Evolutionary conservation across 495 filamentous ascomycete species (phyloP).

Genomic region (Friedmanniomyces simplex): DNA sequence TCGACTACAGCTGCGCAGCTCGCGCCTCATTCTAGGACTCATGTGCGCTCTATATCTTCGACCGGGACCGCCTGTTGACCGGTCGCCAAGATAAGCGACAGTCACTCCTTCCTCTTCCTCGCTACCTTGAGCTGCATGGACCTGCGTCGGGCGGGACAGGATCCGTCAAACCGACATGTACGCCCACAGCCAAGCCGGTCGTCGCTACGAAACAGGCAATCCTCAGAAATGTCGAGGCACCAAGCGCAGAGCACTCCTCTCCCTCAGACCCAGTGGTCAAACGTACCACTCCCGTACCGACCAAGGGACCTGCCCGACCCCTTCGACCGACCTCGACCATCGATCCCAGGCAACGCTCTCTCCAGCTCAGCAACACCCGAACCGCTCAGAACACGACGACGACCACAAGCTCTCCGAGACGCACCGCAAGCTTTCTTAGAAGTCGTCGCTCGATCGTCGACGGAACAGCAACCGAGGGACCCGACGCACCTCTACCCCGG

Average conservation of each 20-base stretch:
- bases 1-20: not conserved
- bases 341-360: not conserved
- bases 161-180: not conserved
- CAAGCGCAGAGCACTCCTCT: constrained; percentile 10
- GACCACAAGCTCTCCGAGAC: not conserved
- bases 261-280: constrained; percentile 15
- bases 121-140: constrained; percentile 6
- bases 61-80: not conserved
- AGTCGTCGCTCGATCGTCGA: not conserved
- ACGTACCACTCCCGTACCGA: constrained; percentile 10
- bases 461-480: not conserved
- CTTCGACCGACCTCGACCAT: not conserved
- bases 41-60: not conserved
- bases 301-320: constrained; percentile 5
- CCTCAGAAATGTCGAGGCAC: not conserved
- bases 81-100: not conserved
- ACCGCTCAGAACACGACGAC: not conserved
- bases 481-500: constrained; percentile 4
- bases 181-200: not conserved
- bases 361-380: not conserved
- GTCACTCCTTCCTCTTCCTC: constrained; percentile 1
- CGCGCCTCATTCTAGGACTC: not conserved
- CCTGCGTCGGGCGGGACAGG: not conserved
- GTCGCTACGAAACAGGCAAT: not conserved
- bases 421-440: not conserved